Percentiles rank a stretch among this genome's conserved stretches.
phyloP scores from a whole-genome alignment of 2,329 filamentous ascomycete genomes.

The Lachnellula occidentalis region DNA sequence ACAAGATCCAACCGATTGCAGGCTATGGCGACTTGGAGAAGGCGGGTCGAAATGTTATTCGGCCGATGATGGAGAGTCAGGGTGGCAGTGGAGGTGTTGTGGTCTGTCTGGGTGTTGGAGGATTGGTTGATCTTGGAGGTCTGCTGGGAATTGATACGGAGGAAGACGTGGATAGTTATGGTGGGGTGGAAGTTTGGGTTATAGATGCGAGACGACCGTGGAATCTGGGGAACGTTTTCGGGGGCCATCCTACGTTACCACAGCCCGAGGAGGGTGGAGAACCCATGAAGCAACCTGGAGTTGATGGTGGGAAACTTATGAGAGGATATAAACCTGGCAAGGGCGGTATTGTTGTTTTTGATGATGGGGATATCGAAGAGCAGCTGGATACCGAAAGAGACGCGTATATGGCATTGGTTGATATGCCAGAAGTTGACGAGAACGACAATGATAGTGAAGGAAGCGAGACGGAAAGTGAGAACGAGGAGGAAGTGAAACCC shows the following conservation, averaged over 20 bases:
- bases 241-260: slow-evolving; percentile 52
- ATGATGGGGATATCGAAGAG: slow-evolving; percentile 91
- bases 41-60: slow-evolving; percentile 72
- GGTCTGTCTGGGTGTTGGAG: slow-evolving; percentile 87
- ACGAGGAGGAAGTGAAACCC: slow-evolving; percentile 53
- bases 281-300: slow-evolving; percentile 48
- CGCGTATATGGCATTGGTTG: slow-evolving; percentile 77
- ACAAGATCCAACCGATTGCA: slow-evolving; percentile 92
- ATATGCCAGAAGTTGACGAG: slow-evolving; percentile 79
- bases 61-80: slow-evolving; percentile 77
- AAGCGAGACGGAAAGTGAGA: slow-evolving; percentile 49
- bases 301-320: slow-evolving; percentile 67
- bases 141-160: slow-evolving; percentile 70
- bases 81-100: slow-evolving; percentile 86
- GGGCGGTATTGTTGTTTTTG: slow-evolving; percentile 89
- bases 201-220: slow-evolving; percentile 87
- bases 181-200: slow-evolving; percentile 92
- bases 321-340: slow-evolving; percentile 69
- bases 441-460: slow-evolving; percentile 48
- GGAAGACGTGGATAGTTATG: slow-evolving; percentile 60
- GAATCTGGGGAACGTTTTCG: slow-evolving; percentile 93
- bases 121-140: slow-evolving; percentile 79
- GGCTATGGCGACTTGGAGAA: slow-evolving; percentile 86
- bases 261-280: slow-evolving; percentile 40
- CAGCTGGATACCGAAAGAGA: slow-evolving; percentile 68